These are phyloP conservation scores for Amanita pallidorosea DNA, from an alignment of 768 basidiomycete genomes.

Conservation along the genomic window DNA sequence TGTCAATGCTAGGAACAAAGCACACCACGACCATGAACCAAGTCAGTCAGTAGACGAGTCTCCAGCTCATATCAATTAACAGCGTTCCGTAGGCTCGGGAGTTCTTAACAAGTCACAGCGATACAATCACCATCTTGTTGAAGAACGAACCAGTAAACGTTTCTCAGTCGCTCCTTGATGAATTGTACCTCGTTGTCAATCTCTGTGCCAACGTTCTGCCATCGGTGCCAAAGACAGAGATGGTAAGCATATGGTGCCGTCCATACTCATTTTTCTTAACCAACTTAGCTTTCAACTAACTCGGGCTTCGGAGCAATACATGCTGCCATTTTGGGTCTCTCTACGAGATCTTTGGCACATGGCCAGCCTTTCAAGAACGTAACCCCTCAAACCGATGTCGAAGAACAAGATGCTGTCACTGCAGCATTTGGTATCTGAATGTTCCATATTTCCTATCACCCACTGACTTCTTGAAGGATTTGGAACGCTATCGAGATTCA, in stretches of 20 bases:
- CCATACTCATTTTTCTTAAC: not conserved
- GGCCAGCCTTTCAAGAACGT: slow-evolving; percentile 49
- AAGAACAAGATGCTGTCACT: slow-evolving; percentile 42
- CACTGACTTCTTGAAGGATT: slow-evolving; percentile 27
- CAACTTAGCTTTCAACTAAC: slow-evolving; percentile 39
- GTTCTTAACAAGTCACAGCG: slow-evolving; percentile 74
- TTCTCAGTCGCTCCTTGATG: slow-evolving; percentile 59
- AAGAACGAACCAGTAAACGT: slow-evolving; percentile 60
- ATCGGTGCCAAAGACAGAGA: slow-evolving; percentile 62
- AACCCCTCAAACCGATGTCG: slow-evolving; percentile 55
- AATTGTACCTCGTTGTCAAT: slow-evolving; percentile 69
- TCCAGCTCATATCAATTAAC: not conserved
- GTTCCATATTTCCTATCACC: not conserved
- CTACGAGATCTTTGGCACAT: slow-evolving; percentile 57
- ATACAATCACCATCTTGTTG: slow-evolving; percentile 74
- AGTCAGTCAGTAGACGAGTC: slow-evolving; percentile 36
- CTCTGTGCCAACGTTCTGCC: slow-evolving; percentile 62
- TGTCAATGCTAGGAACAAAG: slow-evolving; percentile 65
- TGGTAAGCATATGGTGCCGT: slow-evolving; percentile 38
- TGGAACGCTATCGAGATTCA: slow-evolving; percentile 47
- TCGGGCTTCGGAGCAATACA: slow-evolving; percentile 85
- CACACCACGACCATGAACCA: slow-evolving; percentile 63
- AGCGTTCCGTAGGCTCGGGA: slow-evolving; percentile 51
- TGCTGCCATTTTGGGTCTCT: slow-evolving; percentile 61
- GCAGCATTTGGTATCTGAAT: slow-evolving; percentile 39